phyloP scores from a whole-genome alignment of 2,329 filamentous ascomycete genomes.

The Hysterium pulicare region DNA sequence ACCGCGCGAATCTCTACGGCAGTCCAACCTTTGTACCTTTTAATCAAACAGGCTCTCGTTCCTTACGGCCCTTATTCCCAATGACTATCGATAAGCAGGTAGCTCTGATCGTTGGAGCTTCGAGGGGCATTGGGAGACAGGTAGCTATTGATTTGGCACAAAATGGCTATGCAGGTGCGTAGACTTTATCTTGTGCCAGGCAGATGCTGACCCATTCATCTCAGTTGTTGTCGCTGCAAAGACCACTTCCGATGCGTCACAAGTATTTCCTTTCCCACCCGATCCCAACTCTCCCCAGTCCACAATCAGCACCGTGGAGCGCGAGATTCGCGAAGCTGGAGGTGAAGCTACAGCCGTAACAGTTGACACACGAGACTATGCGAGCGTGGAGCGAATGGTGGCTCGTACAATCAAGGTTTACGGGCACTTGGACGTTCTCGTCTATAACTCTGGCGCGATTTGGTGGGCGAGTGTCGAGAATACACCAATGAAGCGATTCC shows the following conservation, averaged over 20 bases:
- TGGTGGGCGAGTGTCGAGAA: slow-evolving; percentile 75
- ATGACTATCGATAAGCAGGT: slow-evolving; percentile 46
- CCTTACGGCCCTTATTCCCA: not conserved
- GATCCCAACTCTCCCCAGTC: slow-evolving; percentile 71
- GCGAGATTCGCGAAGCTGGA: slow-evolving; percentile 66
- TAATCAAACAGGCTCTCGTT: too few species aligned
- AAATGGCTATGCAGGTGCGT: slow-evolving; percentile 65
- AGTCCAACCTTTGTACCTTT: too few species aligned
- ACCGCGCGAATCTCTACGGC: too few species aligned
- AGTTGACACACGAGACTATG: slow-evolving; percentile 67
- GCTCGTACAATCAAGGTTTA: slow-evolving; percentile 56
- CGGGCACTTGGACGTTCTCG: slow-evolving; percentile 65
- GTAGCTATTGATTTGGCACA: slow-evolving; percentile 73
- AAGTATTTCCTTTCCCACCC: slow-evolving; percentile 62
- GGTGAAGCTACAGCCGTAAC: slow-evolving; percentile 63
- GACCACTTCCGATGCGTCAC: slow-evolving; percentile 62
- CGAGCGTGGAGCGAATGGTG: slow-evolving; percentile 60
- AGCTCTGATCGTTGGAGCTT: slow-evolving; percentile 71
- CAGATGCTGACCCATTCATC: too few species aligned
- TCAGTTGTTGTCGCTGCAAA: slow-evolving; percentile 76
- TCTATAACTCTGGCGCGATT: slow-evolving; percentile 84
- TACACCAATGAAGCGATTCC: slow-evolving; percentile 73
- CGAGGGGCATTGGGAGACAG: slow-evolving; percentile 76
- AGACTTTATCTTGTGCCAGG: too few species aligned
- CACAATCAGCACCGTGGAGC: slow-evolving; percentile 75